A percentile compares a stretch with the other conserved stretches of the same genome.
Evolutionary conservation across 768 basidiomycete genomes (phyloP).

Genomic region (Amyloporia xantha): DNA sequence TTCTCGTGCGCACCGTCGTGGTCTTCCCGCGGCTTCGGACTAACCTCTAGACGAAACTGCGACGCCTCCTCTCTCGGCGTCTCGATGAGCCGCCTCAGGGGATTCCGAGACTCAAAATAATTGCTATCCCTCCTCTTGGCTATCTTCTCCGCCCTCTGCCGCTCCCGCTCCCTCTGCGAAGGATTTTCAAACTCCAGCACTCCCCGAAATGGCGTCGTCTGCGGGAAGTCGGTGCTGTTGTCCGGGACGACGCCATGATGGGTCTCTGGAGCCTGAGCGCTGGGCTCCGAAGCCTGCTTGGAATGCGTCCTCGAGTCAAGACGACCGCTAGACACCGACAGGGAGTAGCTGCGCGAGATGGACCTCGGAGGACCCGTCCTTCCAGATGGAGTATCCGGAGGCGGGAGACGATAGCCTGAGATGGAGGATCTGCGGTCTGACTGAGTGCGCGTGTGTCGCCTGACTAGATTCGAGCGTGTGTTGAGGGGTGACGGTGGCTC

Average conservation of each 20-base stretch:
- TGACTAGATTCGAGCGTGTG: background rate
- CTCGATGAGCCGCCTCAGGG: constrained; percentile 38
- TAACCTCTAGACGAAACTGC: constrained; percentile 1
- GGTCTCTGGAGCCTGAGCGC: constrained; percentile 24
- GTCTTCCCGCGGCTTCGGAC: background rate
- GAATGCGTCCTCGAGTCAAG: constrained; percentile 12
- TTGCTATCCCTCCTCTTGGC: constrained; percentile 45
- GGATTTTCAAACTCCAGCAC: constrained; percentile 43
- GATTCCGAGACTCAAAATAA: constrained; percentile 47
- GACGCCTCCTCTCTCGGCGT: constrained; percentile 15
- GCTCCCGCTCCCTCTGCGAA: constrained; percentile 32
- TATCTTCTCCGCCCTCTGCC: constrained; percentile 41
- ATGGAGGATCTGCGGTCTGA: constrained; percentile 5
- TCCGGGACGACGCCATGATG: constrained; percentile 32
- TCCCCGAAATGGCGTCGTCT: constrained; percentile 49
- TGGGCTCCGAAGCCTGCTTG: constrained; percentile 19
- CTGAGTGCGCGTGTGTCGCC: background rate
- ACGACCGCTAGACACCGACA: constrained; percentile 35
- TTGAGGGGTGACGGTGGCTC: constrained; percentile 1
- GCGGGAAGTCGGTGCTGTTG: constrained; percentile 28
- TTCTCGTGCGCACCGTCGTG: constrained; percentile 3
- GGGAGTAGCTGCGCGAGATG: constrained; percentile 56
- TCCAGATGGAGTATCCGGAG: constrained; percentile 44
- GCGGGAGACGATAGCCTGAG: constrained; percentile 8
- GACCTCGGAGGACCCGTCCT: constrained; percentile 74